Percentiles rank a stretch among this genome's conserved stretches.
Evolutionary conservation across 208 protist genomes (phyloP).

Genomic region (Leishmania aethiopica): DNA sequence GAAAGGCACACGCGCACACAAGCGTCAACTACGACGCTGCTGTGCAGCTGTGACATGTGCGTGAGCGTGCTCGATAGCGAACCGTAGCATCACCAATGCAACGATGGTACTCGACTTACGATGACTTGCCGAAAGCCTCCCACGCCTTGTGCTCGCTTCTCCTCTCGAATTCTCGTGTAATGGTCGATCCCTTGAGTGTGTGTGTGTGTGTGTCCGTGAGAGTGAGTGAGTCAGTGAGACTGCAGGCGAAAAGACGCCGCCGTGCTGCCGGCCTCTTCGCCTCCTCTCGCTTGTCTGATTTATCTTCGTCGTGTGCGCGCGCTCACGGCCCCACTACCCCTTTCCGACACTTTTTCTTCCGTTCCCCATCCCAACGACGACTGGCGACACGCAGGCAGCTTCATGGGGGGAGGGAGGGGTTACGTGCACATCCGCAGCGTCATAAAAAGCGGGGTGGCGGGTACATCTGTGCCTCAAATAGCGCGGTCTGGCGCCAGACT

Average conservation of each 20-base stretch:
- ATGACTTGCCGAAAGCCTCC: neutral
- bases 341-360: neutral
- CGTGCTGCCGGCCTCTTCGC: too few species aligned
- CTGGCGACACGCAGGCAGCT: neutral
- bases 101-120: neutral
- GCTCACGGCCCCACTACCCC: neutral
- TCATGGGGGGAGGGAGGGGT: neutral
- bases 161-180: neutral
- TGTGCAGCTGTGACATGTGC: neutral
- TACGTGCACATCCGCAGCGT: neutral
- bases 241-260: too few species aligned
- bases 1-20: neutral
- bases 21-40: neutral
- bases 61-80: neutral
- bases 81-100: too few species aligned
- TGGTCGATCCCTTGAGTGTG: neutral
- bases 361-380: neutral
- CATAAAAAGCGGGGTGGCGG: neutral
- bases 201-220: neutral
- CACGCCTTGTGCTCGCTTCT: too few species aligned
- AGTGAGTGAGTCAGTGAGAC: too few species aligned
- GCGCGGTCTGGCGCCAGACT: neutral
- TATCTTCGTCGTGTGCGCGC: neutral
- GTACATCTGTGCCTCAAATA: neutral
- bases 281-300: too few species aligned